Base-by-base conservation (phyloP, 2,329 filamentous ascomycete genomes). In the Ophiostoma tasmaniense region DNA sequence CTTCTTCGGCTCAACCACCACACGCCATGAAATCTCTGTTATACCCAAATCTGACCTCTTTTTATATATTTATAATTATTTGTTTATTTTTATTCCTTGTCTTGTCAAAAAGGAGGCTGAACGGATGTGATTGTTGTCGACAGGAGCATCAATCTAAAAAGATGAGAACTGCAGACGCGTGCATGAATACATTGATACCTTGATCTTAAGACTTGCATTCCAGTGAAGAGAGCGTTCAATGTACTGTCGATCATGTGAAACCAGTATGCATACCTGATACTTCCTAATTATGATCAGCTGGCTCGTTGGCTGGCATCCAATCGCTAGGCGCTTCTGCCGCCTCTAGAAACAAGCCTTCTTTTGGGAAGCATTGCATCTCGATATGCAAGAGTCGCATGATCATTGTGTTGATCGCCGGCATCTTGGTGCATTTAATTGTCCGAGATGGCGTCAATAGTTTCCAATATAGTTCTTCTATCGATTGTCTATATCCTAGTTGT, bases 11-110 rank as follows among this genome's bases (percentile, higher is more conserved):
- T n/a, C 30, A 64, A 37, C 61, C 7, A 22, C 30, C 61, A 37
- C 20, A 17, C 30, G 59, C 30, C 64, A 50, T 25, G 25, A 35
- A 45, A 25, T 64, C 61, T 37, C 22, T 42, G 64, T 37, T 65
- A 65, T 65, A 65, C 64, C 64, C 37, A 45, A 14, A 45, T 42
- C 5, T 28, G 14, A 65, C 64, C 37, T 28, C 25, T 52, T 33
- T 13, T 66, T 66, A 66, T 66, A 52, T 45, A 28, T 45, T 25
- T 42, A 33, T 65, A 28, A 45, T 45, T 39, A 33, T 39, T 65
- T 45, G 25, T 45, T 7, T 28, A 3, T 30, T 64, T 33, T 65
- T 45, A 62, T 52, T 20, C 17, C 42, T 28, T 20, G 33, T 50
- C n/a, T 7, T 22, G n/a, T 10, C 4, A 55, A 55, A 55, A 11